These are phyloP conservation scores for Eremothecium coryli DNA, from an alignment of 1,139 yeast genomes.

Conservation along the genomic window DNA sequence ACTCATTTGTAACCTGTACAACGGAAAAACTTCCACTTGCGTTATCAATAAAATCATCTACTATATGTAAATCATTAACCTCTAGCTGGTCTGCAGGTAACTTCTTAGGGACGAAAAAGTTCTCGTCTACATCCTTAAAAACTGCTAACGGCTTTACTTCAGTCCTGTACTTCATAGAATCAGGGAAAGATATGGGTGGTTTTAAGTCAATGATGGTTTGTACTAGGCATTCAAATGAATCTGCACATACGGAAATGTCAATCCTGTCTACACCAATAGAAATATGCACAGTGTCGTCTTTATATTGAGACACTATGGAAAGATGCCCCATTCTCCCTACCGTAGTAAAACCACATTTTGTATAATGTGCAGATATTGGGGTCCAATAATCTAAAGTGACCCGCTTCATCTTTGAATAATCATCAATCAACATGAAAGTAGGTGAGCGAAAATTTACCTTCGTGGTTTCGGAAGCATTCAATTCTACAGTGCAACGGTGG, in stretches of 20 bases:
- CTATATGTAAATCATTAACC: constrained; percentile 11
- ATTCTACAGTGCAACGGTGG: constrained; percentile 31
- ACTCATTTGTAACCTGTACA: constrained; percentile 3
- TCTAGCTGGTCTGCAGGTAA: constrained; percentile 7
- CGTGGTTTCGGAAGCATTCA: constrained; percentile 20
- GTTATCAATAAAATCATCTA: constrained; percentile 16
- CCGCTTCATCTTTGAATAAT: constrained; percentile 32
- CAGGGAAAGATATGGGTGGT: constrained; percentile 50
- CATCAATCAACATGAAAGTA: constrained; percentile 50
- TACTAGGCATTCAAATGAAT: constrained; percentile 62
- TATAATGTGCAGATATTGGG: constrained; percentile 14
- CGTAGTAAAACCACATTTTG: constrained; percentile 20
- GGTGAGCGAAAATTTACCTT: constrained; percentile 42
- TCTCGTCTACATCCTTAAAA: constrained; percentile 40
- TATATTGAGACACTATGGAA: constrained; percentile 4
- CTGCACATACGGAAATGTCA: constrained; percentile 66
- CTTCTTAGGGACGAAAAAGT: constrained; percentile 19
- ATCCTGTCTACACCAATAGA: constrained; percentile 43
- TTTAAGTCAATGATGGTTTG: constrained; percentile 67
- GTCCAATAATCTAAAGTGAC: constrained; percentile 23
- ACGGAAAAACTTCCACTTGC: constrained; percentile 1
- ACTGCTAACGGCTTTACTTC: constrained; percentile 37
- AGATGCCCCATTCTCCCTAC: constrained; percentile 18
- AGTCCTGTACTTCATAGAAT: constrained; percentile 47
- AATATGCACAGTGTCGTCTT: constrained; percentile 31